These are phyloP conservation scores for Colletotrichum sidae DNA, from an alignment of 2,329 filamentous ascomycete species.

Conservation along the genomic window DNA sequence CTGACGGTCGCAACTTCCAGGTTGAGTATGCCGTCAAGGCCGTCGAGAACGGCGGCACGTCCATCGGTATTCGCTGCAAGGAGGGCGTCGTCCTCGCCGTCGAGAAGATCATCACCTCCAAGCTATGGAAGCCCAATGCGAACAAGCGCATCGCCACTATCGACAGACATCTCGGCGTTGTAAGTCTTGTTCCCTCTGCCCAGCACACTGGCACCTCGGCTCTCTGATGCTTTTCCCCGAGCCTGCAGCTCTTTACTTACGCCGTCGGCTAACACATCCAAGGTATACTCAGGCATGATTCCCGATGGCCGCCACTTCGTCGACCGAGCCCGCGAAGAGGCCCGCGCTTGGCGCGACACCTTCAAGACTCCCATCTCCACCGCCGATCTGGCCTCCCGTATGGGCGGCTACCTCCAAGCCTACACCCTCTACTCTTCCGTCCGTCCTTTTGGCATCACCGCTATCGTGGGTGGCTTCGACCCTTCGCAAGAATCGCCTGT, in stretches of 20 bases:
- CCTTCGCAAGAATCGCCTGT: constrained; percentile 86
- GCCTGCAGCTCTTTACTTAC: neutral
- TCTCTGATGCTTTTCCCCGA: constrained; percentile 10
- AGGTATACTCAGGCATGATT: constrained; percentile 95
- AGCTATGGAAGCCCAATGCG: constrained; percentile 92
- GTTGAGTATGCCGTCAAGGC: constrained; percentile 99
- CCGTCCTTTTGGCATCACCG: constrained; percentile 94
- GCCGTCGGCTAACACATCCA: constrained; percentile 14
- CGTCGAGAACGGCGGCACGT: constrained; percentile 97
- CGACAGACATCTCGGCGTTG: constrained; percentile 92
- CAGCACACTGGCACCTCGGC: constrained; percentile 4
- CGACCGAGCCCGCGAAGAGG: constrained; percentile 93
- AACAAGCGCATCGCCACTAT: constrained; percentile 98
- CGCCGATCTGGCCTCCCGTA: constrained; percentile 87
- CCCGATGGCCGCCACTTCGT: constrained; percentile 97
- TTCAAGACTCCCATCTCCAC: constrained; percentile 97
- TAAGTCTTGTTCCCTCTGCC: constrained; percentile 60
- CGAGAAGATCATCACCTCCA: constrained; percentile 96
- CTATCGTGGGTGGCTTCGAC: constrained; percentile 94
- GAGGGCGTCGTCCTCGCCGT: constrained; percentile 96
- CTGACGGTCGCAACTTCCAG: constrained; percentile 98
- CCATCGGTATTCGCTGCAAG: constrained; percentile 95
- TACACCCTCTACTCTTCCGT: constrained; percentile 98
- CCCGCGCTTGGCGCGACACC: constrained; percentile 87
- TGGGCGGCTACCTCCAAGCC: constrained; percentile 96